Conservation (phyloP, 257 asterid species). For the Nicotiana benthamiana region DNA sequence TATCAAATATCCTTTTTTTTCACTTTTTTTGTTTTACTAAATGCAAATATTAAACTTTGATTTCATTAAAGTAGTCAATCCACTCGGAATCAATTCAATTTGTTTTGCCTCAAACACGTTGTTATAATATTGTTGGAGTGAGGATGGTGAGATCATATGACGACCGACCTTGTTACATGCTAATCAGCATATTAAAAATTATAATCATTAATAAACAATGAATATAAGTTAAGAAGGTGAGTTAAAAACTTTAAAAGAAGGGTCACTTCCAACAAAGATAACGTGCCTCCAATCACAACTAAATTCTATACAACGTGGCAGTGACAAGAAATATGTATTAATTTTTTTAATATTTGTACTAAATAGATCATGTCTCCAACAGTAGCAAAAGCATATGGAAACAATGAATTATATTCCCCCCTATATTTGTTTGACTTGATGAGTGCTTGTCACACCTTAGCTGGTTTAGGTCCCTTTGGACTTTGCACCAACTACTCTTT, state of each 20-base stretch:
- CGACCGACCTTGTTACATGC: background rate
- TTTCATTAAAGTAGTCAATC: background rate
- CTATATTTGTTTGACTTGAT: background rate
- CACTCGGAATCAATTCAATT: background rate
- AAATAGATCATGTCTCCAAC: background rate
- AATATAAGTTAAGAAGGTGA: background rate
- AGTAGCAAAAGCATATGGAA: background rate
- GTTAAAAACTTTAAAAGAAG: background rate
- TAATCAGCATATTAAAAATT: background rate
- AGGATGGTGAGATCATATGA: background rate
- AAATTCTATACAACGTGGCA: background rate
- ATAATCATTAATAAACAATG: background rate
- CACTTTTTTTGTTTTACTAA: no score
- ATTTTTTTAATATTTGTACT: background rate
- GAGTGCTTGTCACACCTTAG: slow-evolving; percentile 4
- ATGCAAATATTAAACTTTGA: background rate
- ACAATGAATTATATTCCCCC: background rate
- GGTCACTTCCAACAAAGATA: background rate
- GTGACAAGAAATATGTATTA: background rate
- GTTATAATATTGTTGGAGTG: background rate
- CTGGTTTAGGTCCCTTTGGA: background rate
- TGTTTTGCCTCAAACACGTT: background rate
- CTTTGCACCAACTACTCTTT: background rate
- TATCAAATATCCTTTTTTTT: no score
- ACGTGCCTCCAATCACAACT: slow-evolving; percentile 6